These are phyloP conservation scores for Trichosporon asahii DNA, from an alignment of 1,284 basidiomycete species.

Conservation along the genomic window DNA sequence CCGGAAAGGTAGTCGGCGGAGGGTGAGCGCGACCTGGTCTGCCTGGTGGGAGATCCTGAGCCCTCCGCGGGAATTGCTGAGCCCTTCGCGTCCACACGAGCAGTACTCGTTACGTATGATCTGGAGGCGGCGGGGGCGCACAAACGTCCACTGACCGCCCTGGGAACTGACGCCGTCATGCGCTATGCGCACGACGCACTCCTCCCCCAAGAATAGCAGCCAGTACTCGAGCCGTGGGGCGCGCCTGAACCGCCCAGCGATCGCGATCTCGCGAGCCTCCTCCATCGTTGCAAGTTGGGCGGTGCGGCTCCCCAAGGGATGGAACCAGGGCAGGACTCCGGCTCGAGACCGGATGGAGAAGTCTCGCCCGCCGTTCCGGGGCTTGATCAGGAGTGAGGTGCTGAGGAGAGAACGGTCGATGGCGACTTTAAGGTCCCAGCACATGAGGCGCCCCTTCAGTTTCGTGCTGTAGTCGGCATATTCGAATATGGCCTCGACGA, in stretches of 20 bases:
- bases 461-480: background rate
- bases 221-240: background rate
- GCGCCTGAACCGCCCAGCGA: background rate
- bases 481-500: background rate
- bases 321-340: background rate
- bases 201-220: background rate
- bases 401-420: background rate
- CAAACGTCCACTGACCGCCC: background rate
- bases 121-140: background rate
- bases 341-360: background rate
- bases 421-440: background rate
- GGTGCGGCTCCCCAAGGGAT: background rate
- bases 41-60: background rate
- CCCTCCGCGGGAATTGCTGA: background rate
- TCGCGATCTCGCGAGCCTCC: background rate
- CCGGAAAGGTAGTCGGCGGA: background rate
- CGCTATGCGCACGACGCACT: background rate
- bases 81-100: background rate
- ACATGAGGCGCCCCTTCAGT: background rate
- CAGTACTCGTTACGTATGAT: background rate
- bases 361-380: background rate
- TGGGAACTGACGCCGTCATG: background rate
- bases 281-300: background rate
- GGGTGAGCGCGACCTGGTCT: background rate
- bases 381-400: background rate